Conservation (phyloP, 2,329 filamentous ascomycete genomes). For the Trichophyton verrucosum region DNA sequence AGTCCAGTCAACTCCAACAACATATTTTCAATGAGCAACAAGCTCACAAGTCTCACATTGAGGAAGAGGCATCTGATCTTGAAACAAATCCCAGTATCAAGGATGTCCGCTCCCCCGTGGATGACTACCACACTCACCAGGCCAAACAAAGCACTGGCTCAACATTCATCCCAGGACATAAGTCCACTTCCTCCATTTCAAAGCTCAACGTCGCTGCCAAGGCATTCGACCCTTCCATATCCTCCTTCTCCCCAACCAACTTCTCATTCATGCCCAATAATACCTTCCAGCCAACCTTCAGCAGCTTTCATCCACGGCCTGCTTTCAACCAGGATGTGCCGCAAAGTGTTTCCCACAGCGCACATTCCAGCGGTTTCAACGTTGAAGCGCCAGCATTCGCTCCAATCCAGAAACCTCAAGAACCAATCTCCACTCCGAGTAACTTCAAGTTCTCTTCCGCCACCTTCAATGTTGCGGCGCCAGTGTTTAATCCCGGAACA, state of each 20-base stretch:
- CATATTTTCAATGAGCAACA: constrained; percentile 25
- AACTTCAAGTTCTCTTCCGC: constrained; percentile 55
- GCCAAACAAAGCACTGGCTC: constrained; percentile 16
- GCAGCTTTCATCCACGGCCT: constrained; percentile 19
- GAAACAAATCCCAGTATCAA: constrained; percentile 63
- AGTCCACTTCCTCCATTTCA: constrained; percentile 50
- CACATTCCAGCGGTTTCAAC: constrained; percentile 47
- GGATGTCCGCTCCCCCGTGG: constrained; percentile 32
- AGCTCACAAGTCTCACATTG: constrained; percentile 17
- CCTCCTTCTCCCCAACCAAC: constrained; percentile 34
- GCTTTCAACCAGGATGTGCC: constrained; percentile 20
- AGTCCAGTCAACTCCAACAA: constrained; percentile 22
- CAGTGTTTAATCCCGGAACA: constrained; percentile 55
- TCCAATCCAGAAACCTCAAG: constrained; percentile 30
- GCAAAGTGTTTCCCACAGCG: constrained; percentile 23
- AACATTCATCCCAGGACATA: constrained; percentile 41
- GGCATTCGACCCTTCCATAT: constrained; percentile 56
- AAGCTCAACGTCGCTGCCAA: constrained; percentile 81
- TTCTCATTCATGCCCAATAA: constrained; percentile 31
- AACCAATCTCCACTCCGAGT: constrained; percentile 14
- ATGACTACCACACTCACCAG: constrained; percentile 3
- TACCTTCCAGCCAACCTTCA: constrained; percentile 30
- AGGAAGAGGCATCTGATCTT: constrained; percentile 52
- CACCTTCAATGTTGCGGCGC: constrained; percentile 64
- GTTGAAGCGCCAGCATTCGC: constrained; percentile 59